Base-by-base conservation (phyloP, 768 basidiomycete genomes). In the Rhodotorula paludigena region DNA sequence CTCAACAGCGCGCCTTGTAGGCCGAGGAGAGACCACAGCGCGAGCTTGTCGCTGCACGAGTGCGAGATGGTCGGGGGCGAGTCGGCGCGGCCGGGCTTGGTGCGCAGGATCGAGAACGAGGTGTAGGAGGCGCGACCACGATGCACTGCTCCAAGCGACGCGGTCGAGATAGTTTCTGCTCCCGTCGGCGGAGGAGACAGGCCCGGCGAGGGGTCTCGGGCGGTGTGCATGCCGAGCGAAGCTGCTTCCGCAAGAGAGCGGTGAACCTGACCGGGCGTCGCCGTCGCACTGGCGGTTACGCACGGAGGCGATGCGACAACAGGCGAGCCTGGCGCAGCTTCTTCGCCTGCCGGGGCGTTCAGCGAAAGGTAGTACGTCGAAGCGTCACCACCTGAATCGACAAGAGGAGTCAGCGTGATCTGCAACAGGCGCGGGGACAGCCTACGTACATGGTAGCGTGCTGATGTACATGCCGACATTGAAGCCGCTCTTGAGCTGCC, bases 21-120 rank as follows among this genome's bases (percentile, higher is more conserved):
- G 0, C 93, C 93, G 7, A 91, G 80, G 0, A 87, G 83, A 61
- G 82, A 85, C 92, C 92, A 98, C 9, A 83, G 79, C 0, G 91
- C 90, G 48, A 98, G 87, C 78, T 98, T 98, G 77, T 98, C 93
- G 72, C 89, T 90, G 79, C 93, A 98, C 0, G 92, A 90, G 87
- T 96, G 89, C 74, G 84, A 90, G 1, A 84, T 77, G 2, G 93
- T 90, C 0, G 86, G 85, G 0, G 86, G 86, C 0, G 92, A 87
- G 76, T 98, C 93, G 0, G 90, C 88, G 59, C 93, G 85, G 28
- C 76, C 94, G 10, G 93, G 93, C 76, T 97, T 98, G 1, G 94
- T 96, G 39, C 93, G 88, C 52, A 97, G 79, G 15, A 88, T 86
- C 10, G 90, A 88, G 30, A 85, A 79, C 25, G 86, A 81, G 9